Evolutionary conservation across 805 yeast species (phyloP).

Genomic region (Kodamaea kakaduensis): DNA sequence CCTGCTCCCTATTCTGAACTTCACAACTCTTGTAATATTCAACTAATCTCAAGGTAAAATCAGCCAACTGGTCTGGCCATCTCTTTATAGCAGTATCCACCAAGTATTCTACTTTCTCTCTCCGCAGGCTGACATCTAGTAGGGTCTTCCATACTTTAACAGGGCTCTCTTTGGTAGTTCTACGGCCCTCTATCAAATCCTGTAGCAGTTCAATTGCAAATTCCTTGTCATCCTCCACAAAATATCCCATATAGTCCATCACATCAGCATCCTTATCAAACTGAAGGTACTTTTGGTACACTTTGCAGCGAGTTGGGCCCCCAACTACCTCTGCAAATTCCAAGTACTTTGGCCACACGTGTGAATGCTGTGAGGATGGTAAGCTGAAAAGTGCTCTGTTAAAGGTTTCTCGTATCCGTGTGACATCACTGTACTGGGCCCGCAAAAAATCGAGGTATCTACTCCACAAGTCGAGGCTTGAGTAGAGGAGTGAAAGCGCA

Average conservation of each 20-base stretch:
- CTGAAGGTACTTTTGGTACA: conserved; percentile 30
- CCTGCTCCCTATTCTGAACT: conserved; percentile 3
- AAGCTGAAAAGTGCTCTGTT: conserved; percentile 47
- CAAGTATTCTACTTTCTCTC: conserved; percentile 2
- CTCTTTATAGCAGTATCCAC: conserved; percentile 3
- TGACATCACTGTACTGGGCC: conserved; percentile 27
- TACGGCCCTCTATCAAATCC: too few relatives aligned
- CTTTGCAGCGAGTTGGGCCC: conserved; percentile 33
- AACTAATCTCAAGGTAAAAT: conserved; percentile 31
- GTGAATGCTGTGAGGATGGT: conserved; percentile 47
- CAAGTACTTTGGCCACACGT: conserved; percentile 49
- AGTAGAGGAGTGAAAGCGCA: conserved; percentile 40
- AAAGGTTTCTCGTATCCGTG: conserved; percentile 41
- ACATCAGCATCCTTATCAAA: conserved; percentile 3
- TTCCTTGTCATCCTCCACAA: too few relatives aligned
- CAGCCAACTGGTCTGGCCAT: conserved; percentile 60
- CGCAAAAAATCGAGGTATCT: conserved; percentile 44
- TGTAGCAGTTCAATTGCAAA: too few relatives aligned
- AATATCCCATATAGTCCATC: conserved; percentile 1
- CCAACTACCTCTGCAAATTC: conserved; percentile 45
- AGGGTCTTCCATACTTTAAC: too few relatives aligned
- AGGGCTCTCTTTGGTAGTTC: too few relatives aligned
- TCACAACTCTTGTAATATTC: conserved; percentile 1
- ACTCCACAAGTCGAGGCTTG: conserved; percentile 51
- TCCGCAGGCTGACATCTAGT: neutral